phyloP scores from a whole-genome alignment of 1,139 yeast genomes.

The Casaregolazyma suthepensis region DNA sequence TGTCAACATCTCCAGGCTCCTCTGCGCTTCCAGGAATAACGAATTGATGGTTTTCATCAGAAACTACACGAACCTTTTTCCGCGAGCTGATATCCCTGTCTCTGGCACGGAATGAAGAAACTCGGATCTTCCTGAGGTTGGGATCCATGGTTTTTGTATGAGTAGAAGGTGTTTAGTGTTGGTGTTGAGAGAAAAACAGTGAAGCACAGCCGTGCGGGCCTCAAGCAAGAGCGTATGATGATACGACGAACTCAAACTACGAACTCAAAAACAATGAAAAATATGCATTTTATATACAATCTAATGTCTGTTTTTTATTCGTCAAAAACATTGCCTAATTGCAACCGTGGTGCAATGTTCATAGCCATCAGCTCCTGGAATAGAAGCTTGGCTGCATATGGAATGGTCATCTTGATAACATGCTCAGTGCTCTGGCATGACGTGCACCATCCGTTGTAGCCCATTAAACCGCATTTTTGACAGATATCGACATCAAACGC shows the following conservation, averaged over 20 bases:
- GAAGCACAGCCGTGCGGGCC: too few species aligned
- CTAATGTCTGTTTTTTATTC: not conserved
- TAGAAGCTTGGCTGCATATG: slow-evolving; percentile 92
- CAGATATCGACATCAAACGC: slow-evolving; percentile 97
- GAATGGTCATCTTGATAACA: slow-evolving; percentile 91
- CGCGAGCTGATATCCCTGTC: not conserved
- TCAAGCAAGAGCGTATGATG: too few species aligned
- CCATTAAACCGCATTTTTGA: slow-evolving; percentile 95
- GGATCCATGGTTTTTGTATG: not conserved
- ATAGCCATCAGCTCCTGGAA: slow-evolving; percentile 94
- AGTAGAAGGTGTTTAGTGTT: not conserved
- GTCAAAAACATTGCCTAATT: slow-evolving; percentile 68
- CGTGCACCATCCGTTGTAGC: slow-evolving; percentile 96
- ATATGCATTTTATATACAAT: not conserved
- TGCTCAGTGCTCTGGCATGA: slow-evolving; percentile 84
- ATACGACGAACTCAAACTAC: too few species aligned
- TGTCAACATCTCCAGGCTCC: not conserved
- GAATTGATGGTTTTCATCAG: not conserved
- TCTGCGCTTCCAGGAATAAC: not conserved
- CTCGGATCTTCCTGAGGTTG: not conserved
- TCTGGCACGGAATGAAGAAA: not conserved
- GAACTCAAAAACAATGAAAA: not conserved
- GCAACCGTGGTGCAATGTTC: slow-evolving; percentile 96
- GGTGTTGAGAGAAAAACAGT: not conserved
- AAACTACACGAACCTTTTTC: not conserved